Evolutionary conservation across 192 early-diverging fungal genomes (phyloP).

Genomic region (Linderina pennispora): DNA sequence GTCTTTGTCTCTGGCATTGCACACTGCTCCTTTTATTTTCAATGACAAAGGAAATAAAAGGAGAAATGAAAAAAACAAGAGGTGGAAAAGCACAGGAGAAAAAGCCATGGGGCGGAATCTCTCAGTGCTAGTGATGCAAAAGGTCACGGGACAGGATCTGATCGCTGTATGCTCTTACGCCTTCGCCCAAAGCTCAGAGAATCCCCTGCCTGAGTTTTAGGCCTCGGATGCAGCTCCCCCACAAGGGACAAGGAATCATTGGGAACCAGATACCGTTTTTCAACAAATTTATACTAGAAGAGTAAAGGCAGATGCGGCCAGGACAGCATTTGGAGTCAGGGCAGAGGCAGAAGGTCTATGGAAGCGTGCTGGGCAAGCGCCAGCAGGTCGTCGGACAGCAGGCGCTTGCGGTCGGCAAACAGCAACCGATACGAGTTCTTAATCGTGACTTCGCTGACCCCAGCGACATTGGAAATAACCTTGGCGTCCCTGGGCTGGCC

Average conservation of each 20-base stretch:
- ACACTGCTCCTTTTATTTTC: background rate
- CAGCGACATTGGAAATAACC: constrained; percentile 78
- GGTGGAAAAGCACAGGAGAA: background rate
- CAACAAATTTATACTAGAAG: too few species aligned
- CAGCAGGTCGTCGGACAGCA: constrained; percentile 41
- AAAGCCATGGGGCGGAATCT: background rate
- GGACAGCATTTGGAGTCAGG: background rate
- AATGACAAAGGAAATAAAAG: background rate
- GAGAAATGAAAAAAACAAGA: background rate
- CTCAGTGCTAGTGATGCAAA: too few species aligned
- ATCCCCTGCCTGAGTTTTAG: too few species aligned
- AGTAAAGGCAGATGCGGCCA: background rate
- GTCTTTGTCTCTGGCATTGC: background rate
- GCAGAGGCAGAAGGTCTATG: constrained; percentile 16
- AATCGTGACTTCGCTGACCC: constrained; percentile 92
- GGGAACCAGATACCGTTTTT: too few species aligned
- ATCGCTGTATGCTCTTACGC: too few species aligned
- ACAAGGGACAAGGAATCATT: too few species aligned
- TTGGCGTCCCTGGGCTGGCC: constrained; percentile 58
- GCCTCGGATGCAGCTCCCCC: too few species aligned
- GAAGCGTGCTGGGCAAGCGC: constrained; percentile 10
- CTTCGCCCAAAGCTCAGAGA: too few species aligned
- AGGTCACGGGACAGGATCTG: too few species aligned
- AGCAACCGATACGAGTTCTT: constrained; percentile 76
- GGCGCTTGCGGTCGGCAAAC: constrained; percentile 50